Evolutionary conservation across 495 filamentous ascomycete genomes (phyloP), one percentile per base, ranked within the genome.

Genomic region (Annulohypoxylon bovei): DNA sequence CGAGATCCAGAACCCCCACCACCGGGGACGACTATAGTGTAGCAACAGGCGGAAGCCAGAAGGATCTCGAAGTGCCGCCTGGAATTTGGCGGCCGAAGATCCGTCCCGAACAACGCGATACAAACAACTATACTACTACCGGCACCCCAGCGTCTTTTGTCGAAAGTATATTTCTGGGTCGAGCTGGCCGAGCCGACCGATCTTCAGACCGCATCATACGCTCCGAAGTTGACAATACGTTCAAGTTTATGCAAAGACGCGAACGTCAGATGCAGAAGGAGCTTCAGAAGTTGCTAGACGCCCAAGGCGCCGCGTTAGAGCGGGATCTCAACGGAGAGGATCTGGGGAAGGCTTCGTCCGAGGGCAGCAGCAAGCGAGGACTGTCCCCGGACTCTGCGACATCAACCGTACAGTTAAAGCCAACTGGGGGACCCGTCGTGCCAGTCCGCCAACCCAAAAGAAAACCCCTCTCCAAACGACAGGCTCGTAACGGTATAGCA

Each of bases 251-350:
- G 23, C 80, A 85, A 37, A 75, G 86, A 47, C 85, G 84, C 58
- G 87, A 90, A 63, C 82, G 76, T 23, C 80, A 87, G 55, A 88
- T 97, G 16, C 89, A 97, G 65, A 83, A 83, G 35, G 89, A 94
- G 49, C 84, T 98, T 4, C 95, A 98, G 77, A 75, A 81, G 25
- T 80, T 97, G 4, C 86, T 98, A 27, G 94, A 98, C 80, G 91
- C 92, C 0, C 95, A 98, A 79, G 90, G 90, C 47, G 86, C 90
- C 37, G 92, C 92, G 25, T 83, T 97, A 37, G 80, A 72, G 84
- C 87, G 22, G 80, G 80, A 77, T 18, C 56, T 77, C 35, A 61
- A 37, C 55, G 83, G 82, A 44, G 87, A 83, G 67, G 80, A 65
- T 12, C 7, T 39, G 1, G 42, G 76, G 53, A 88, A 83, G 22